Conservation (phyloP, 805 yeast genomes). For the Yamadazyma ubonensis region DNA sequence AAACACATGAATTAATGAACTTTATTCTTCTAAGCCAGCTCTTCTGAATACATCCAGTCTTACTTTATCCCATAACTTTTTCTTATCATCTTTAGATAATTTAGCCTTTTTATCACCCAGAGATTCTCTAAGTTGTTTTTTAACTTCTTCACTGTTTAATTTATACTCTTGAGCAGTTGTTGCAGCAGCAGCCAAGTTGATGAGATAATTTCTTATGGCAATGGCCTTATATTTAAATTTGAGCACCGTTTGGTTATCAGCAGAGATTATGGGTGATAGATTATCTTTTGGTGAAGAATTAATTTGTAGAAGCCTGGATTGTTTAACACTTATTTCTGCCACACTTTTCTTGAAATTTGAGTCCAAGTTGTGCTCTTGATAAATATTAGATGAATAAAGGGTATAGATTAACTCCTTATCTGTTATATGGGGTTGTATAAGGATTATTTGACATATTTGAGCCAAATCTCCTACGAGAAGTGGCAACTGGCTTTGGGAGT, state of each 20-base stretch:
- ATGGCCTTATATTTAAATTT: conserved; percentile 42
- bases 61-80: conserved; percentile 48
- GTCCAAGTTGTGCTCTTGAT: conserved; percentile 49
- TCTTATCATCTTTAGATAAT: conserved; percentile 41
- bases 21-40: conserved; percentile 36
- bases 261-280: conserved; percentile 29
- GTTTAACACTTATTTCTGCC: conserved; percentile 50
- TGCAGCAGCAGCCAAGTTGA: conserved; percentile 55
- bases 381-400: conserved; percentile 43
- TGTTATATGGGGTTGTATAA: conserved; percentile 41
- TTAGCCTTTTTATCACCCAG: conserved; percentile 27
- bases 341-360: conserved; percentile 43
- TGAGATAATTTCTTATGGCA: conserved; percentile 49
- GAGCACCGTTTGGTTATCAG: conserved; percentile 26
- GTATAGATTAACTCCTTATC: conserved; percentile 43
- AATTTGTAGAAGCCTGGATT: conserved; percentile 42
- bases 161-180: conserved; percentile 53
- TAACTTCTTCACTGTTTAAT: conserved; percentile 34
- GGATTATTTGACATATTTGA: conserved; percentile 36
- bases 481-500: conserved; percentile 34
- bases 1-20: conserved; percentile 9
- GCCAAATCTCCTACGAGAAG: conserved; percentile 45
- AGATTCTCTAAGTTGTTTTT: conserved; percentile 21
- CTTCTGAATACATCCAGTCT: conserved; percentile 51
- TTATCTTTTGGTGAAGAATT: conserved; percentile 24